These are phyloP conservation scores for Lepiota subincarnata DNA, from an alignment of 768 basidiomycete species.

Conservation along the genomic window DNA sequence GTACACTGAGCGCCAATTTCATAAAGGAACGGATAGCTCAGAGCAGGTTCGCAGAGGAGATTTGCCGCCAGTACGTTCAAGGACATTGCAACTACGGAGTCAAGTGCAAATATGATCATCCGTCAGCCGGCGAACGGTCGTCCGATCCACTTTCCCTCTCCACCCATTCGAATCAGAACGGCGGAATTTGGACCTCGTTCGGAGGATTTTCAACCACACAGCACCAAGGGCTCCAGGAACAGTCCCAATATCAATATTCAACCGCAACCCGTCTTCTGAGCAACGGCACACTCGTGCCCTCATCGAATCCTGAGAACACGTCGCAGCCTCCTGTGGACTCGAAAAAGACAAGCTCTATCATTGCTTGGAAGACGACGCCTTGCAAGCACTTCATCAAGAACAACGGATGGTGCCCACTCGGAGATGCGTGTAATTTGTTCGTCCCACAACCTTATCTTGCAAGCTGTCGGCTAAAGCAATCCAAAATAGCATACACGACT, in stretches of 20 bases:
- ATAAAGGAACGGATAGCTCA: neutral
- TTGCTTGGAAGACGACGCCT: conserved; percentile 31
- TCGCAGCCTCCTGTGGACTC: neutral
- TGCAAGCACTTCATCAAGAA: conserved; percentile 40
- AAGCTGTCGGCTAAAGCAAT: conserved; percentile 2
- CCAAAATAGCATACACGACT: conserved; percentile 29
- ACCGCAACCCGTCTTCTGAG: neutral
- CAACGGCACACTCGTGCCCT: neutral
- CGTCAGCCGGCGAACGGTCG: conserved; percentile 1
- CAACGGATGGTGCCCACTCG: conserved; percentile 38
- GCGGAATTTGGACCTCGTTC: conserved; percentile 1
- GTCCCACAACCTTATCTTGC: conserved; percentile 10
- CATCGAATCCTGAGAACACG: neutral
- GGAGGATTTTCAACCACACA: neutral
- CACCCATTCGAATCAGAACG: neutral
- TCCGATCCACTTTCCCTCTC: neutral
- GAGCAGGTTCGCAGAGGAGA: neutral
- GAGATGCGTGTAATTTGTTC: conserved; percentile 39
- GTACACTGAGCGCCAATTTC: neutral
- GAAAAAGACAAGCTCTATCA: conserved; percentile 12
- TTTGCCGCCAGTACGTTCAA: conserved; percentile 12
- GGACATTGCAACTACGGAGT: conserved; percentile 8
- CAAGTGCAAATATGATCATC: conserved; percentile 11
- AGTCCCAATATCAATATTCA: conserved; percentile 3
- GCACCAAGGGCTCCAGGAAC: neutral